Base-by-base conservation (phyloP, 768 basidiomycete genomes). In the Krasilnikovozyma curviuscula region DNA sequence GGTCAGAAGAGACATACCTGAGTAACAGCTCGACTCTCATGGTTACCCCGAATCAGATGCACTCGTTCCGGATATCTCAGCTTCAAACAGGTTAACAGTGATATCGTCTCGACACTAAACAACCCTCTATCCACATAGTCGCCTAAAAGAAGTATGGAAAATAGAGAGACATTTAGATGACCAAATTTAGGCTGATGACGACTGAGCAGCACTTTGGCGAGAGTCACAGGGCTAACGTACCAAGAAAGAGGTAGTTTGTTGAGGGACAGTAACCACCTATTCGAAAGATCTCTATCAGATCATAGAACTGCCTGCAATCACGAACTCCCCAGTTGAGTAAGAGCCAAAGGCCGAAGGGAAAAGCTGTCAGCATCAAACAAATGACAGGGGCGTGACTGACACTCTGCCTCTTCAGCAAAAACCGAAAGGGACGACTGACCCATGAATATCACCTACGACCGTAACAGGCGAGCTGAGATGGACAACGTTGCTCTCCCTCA, bases 271-370 rank as follows among this genome's bases (percentile, higher is more conserved):
- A 84, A 32, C 91, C 91, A 49, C 93, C 91, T 76, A 98, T 97
- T 42, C 89, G 77, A 61, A 98, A 98, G 62, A 95, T 95, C 66
- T 98, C 91, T 65, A 97, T 83, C 58, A 98, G 74, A 70, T 98
- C 91, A 69, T 97, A 91, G 67, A 98, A 98, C 74, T 98, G 91
- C 51, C 91, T 93, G 76, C 65, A n/a, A n/a, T n/a, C n/a, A n/a
- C n/a, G n/a, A n/a, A n/a, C n/a, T n/a, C n/a, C n/a, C n/a, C n/a
- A n/a, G n/a, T n/a, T n/a, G n/a, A n/a, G n/a, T n/a, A n/a, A n/a
- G n/a, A n/a, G n/a, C n/a, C n/a, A n/a, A n/a, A n/a, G n/a, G n/a
- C n/a, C n/a, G n/a, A n/a, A n/a, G n/a, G n/a, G n/a, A n/a, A n/a
- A n/a, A n/a, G n/a, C n/a, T n/a, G n/a, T n/a, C n/a, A n/a, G n/a